phyloP scores from a whole-genome alignment of 495 filamentous ascomycete species.

The Tuber borchii region DNA sequence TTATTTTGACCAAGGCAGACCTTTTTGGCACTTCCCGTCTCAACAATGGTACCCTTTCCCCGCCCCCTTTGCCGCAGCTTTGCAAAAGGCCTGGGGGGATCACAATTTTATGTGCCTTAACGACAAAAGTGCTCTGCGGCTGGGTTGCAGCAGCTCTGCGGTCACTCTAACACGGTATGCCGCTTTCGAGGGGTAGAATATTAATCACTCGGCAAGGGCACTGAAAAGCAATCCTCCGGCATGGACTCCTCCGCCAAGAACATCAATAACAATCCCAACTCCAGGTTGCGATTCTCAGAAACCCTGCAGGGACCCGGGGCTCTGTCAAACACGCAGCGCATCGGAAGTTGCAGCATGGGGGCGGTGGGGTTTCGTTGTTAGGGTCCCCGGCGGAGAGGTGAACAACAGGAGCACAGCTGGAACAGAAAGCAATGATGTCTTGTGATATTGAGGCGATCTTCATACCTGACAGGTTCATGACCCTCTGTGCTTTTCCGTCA shows the following conservation, averaged over 20 bases:
- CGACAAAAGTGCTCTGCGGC: not conserved
- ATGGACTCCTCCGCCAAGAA: not conserved
- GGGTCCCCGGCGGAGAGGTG: not conserved
- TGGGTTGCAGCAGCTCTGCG: not conserved
- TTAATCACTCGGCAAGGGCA: not conserved
- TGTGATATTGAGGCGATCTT: not conserved
- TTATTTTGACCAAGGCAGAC: not conserved
- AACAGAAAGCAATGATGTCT: constrained; percentile 1
- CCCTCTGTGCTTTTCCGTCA: not conserved
- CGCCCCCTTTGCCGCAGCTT: not conserved
- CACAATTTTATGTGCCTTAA: not conserved
- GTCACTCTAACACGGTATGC: not conserved
- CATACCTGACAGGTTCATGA: not conserved
- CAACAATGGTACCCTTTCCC: not conserved
- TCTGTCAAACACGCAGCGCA: constrained; percentile 1
- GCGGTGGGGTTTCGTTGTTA: not conserved
- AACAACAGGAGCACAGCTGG: not conserved
- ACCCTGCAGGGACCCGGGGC: not conserved
- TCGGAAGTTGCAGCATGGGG: constrained; percentile 3
- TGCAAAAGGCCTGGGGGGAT: not conserved
- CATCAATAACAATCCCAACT: not conserved
- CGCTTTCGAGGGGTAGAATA: not conserved
- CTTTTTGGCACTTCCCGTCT: not conserved
- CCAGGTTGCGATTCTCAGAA: not conserved
- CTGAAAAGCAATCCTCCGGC: not conserved